Conservation (phyloP, 1,284 basidiomycete genomes). For the Trichosporon asahii region DNA sequence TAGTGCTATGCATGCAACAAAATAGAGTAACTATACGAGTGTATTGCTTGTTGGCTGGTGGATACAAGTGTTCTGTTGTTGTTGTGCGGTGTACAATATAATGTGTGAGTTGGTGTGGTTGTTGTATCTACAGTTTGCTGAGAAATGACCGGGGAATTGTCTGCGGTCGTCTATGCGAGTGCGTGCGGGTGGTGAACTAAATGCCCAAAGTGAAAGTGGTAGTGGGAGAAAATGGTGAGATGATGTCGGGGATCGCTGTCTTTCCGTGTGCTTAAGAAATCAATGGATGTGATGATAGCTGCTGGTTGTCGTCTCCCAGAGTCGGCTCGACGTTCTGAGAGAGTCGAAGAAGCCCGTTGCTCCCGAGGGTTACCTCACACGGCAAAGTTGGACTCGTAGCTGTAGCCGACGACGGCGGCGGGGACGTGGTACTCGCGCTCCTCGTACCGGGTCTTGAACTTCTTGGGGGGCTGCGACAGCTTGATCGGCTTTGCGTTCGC, state of each 20-base stretch:
- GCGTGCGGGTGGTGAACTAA: neutral
- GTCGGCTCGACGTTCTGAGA: conserved; percentile 5
- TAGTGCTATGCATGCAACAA: conserved; percentile 10
- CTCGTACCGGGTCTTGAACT: neutral
- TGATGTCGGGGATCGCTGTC: neutral
- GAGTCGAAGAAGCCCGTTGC: neutral
- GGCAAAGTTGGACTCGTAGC: neutral
- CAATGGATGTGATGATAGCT: neutral
- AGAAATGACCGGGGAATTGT: neutral
- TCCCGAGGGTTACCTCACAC: neutral
- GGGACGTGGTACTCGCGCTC: conserved; percentile 3
- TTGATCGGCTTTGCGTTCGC: conserved; percentile 9
- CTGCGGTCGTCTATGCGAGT: neutral
- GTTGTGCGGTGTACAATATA: neutral
- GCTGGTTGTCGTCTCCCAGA: neutral
- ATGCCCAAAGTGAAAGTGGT: neutral
- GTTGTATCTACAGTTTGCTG: neutral
- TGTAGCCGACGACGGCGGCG: neutral
- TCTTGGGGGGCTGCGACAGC: conserved; percentile 7
- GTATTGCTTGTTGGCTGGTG: neutral
- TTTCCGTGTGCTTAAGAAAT: neutral
- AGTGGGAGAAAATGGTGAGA: neutral
- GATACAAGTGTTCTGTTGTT: neutral
- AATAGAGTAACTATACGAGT: neutral
- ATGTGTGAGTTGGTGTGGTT: neutral